These are phyloP conservation scores for Ceratobasidium sp. DNA, from an alignment of 1,284 basidiomycete species.

Conservation along the genomic window DNA sequence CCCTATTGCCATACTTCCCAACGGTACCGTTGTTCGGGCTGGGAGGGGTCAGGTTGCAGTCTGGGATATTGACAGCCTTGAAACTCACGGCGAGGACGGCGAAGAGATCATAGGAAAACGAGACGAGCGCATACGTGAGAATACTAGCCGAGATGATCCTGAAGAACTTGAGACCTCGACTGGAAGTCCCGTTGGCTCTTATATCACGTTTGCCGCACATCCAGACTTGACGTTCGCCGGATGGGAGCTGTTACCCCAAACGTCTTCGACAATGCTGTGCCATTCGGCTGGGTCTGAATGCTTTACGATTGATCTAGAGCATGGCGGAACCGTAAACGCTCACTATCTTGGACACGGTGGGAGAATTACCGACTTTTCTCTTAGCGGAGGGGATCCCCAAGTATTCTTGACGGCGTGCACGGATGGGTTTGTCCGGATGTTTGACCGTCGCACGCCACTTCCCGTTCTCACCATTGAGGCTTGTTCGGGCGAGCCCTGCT, in stretches of 20 bases:
- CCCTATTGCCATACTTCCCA: constrained; percentile 12
- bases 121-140: neutral
- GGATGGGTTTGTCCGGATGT: constrained; percentile 35
- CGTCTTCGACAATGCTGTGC: constrained; percentile 13
- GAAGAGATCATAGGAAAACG: constrained; percentile 16
- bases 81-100: constrained; percentile 29
- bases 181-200: neutral
- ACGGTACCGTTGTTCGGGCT: constrained; percentile 29
- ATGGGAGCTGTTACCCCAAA: constrained; percentile 1
- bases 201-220: constrained; percentile 3
- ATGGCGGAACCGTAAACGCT: neutral
- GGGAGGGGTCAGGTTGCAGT: constrained; percentile 18
- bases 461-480: constrained; percentile 34
- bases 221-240: neutral
- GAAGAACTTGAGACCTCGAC: constrained; percentile 30
- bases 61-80: constrained; percentile 18
- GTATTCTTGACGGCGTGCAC: constrained; percentile 20
- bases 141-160: constrained; percentile 13
- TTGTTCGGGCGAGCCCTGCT: constrained; percentile 3
- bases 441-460: constrained; percentile 14
- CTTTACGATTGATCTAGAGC: constrained; percentile 26
- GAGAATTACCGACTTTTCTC: neutral
- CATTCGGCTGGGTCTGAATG: neutral
- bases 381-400: constrained; percentile 3
- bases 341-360: constrained; percentile 36